Base-by-base conservation (phyloP, 2,329 filamentous ascomycete species). In the Clonostachys rhizophaga region DNA sequence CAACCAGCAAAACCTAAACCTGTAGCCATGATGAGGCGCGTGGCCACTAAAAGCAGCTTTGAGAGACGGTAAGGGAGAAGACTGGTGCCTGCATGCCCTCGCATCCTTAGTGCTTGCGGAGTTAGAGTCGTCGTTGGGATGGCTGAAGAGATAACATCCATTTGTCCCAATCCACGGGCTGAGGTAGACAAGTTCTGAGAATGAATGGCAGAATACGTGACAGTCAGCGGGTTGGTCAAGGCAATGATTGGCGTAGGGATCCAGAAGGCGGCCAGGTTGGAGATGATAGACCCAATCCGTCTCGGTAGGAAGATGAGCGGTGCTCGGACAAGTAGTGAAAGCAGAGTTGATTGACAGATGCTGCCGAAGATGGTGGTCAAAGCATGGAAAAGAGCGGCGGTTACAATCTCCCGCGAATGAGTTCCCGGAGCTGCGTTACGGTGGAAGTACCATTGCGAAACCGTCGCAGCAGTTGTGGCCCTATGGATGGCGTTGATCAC, bases 381-480 rank as follows among this genome's bases (percentile, higher is more conserved):
- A 4, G 91, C 86, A 68, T 99, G 94, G 44, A 76, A 75, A 41
- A 96, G 73, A 13, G 91, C 92, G 7, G 91, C 92, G 51, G 81
- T 75, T 24, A 97, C 90, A 43, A 97, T 86, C 47, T 91, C 86
- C 48, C 79, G 76, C 2, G 90, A 91, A 1, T 89, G 84, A 3
- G 91, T 84, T 9, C 86, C 76, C 6, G 92, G 90, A 11, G 84
- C 79, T 5, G 84, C 83, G 57, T 95, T 87, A 52, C 94, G 89
- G 66, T 97, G 92, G 66, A 97, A 99, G 68, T 99, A 99, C 94
- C 94, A 99, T 66, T 99, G 94, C 39, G 90, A 95, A 20, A 97
- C 92, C 1, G 92, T 96, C 11, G 94, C 94, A 20, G 91, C 92
- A 13, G 92, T 96, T 14, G 91, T 94, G 18, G 89, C 86, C 49